These are phyloP conservation scores for Pythium graminicola DNA, from an alignment of 352 stramenopile species.

Conservation along the genomic window DNA sequence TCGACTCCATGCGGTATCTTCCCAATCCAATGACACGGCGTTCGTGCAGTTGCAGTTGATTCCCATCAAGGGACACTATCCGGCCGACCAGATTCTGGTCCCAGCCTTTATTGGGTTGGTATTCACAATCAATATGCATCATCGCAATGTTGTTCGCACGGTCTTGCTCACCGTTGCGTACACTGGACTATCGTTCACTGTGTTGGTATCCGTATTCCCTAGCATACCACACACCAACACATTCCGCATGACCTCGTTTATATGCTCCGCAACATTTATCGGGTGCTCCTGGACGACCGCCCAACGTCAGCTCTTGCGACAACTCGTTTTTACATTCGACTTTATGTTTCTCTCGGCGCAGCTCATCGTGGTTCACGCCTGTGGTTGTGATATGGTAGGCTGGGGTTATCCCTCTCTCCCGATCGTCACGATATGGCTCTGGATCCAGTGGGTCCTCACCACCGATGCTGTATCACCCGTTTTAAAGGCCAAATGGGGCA, in stretches of 20 bases:
- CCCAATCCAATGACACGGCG: too few relatives aligned
- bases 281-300: neutral
- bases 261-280: neutral
- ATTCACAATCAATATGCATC: neutral
- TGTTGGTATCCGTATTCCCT: constrained; percentile 1
- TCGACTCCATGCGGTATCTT: too few relatives aligned
- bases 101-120: neutral
- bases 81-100: neutral
- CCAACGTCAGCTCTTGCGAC: constrained; percentile 11
- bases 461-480: constrained; percentile 21
- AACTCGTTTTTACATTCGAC: constrained; percentile 15
- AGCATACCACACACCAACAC: neutral
- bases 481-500: neutral
- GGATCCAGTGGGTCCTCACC: constrained; percentile 34
- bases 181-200: neutral
- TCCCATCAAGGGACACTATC: too few relatives aligned
- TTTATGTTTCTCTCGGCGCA: constrained; percentile 23
- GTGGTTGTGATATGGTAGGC: constrained; percentile 24
- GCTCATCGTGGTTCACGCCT: constrained; percentile 8
- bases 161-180: neutral
- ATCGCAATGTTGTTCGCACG: neutral
- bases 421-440: constrained; percentile 30
- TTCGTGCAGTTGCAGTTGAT: too few relatives aligned
- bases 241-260: neutral
- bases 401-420: constrained; percentile 23